Evolutionary conservation across 805 yeast genomes (phyloP).

Genomic region (Myxozyma vanderwaltii): DNA sequence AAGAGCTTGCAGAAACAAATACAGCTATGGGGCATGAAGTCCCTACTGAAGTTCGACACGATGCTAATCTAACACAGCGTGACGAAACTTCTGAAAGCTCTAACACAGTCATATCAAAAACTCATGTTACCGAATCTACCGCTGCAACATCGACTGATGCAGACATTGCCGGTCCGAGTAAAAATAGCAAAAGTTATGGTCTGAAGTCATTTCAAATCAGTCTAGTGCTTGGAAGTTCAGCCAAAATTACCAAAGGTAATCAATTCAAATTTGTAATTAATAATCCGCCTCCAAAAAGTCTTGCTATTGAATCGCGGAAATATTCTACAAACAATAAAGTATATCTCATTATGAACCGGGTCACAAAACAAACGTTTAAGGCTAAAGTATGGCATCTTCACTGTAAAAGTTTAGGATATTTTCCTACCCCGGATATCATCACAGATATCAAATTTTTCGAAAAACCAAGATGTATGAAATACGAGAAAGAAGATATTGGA

Average conservation of each 20-base stretch:
- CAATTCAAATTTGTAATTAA: not conserved
- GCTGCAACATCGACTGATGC: no score
- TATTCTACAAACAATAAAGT: not conserved
- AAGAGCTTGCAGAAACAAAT: no score
- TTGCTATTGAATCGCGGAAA: slow-evolving; percentile 3
- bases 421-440: not conserved
- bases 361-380: not conserved
- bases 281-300: not conserved
- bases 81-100: no score
- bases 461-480: not conserved
- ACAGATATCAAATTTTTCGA: not conserved
- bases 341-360: not conserved
- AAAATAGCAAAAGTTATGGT: no score
- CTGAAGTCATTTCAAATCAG: not conserved
- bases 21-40: no score
- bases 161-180: no score
- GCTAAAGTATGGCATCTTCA: not conserved
- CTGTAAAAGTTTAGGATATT: not conserved
- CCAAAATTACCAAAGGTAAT: not conserved
- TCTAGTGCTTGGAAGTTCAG: not conserved
- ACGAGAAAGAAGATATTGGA: not conserved
- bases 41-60: no score
- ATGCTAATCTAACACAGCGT: no score
- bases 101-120: no score
- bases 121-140: no score